Conservation (phyloP, 441 rosid genomes). For the Syzygium syzygioides region DNA sequence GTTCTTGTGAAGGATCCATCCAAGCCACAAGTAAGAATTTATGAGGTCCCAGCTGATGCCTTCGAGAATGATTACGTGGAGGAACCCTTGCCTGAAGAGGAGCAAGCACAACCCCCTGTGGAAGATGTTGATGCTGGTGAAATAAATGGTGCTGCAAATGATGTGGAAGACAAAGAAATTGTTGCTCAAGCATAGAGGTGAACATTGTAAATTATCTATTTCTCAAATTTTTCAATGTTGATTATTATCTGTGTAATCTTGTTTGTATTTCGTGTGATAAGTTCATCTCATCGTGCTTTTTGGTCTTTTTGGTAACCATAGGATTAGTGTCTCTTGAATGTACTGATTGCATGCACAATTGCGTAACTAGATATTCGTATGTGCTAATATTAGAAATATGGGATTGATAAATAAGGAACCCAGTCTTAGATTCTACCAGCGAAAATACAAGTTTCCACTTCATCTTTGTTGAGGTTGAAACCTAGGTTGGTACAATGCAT, state of each 20-base stretch:
- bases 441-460: no score
- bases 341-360: neutral
- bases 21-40: constrained; percentile 88
- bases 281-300: neutral
- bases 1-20: constrained; percentile 90
- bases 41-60: constrained; percentile 91
- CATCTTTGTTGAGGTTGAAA: no score
- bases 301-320: neutral
- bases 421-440: no score
- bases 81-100: constrained; percentile 92
- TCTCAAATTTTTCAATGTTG: neutral
- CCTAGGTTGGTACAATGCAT: no score
- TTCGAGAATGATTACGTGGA: constrained; percentile 93
- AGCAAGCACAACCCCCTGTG: constrained; percentile 71
- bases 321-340: neutral
- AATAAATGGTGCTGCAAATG: constrained; percentile 36
- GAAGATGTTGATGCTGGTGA: constrained; percentile 50
- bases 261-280: neutral
- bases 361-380: neutral
- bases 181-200: constrained; percentile 48
- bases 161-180: constrained; percentile 41
- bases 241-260: neutral
- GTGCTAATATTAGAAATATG: no score
- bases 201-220: neutral
- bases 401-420: no score